Conservation (phyloP, 1,284 basidiomycete genomes). For the Leccinum subspadiceum region DNA sequence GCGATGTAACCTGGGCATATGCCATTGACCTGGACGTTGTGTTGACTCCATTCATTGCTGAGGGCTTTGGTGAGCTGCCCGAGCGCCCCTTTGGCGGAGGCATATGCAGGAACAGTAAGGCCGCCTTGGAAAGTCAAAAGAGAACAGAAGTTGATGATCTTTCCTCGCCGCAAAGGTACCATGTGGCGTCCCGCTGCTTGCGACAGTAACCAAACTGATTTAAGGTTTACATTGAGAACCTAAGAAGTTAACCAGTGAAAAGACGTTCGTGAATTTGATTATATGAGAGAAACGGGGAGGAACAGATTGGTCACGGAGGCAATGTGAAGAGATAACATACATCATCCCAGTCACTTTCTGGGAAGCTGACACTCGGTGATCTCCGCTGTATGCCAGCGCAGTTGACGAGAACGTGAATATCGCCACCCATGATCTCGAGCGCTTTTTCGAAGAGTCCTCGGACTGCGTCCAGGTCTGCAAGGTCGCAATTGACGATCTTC, state of each 20-base stretch:
- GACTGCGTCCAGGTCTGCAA: conserved; percentile 68
- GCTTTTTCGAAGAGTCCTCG: conserved; percentile 65
- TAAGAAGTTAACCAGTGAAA: conserved; percentile 31
- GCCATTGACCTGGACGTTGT: conserved; percentile 88
- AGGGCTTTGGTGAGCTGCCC: conserved; percentile 77
- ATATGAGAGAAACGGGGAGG: conserved; percentile 10
- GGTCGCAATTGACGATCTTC: conserved; percentile 72
- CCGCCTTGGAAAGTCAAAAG: conserved; percentile 80
- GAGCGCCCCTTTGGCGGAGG: conserved; percentile 85
- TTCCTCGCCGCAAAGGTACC: conserved; percentile 71
- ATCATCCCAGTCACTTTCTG: conserved; percentile 88
- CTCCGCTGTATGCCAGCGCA: conserved; percentile 93
- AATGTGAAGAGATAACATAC: conserved; percentile 44
- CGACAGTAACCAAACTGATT: conserved; percentile 73
- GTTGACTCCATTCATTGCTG: conserved; percentile 65
- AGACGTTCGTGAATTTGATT: conserved; percentile 14
- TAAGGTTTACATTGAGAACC: conserved; percentile 79
- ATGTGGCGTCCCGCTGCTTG: conserved; percentile 80
- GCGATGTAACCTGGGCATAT: conserved; percentile 91
- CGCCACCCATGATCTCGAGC: conserved; percentile 56
- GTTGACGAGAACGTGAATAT: conserved; percentile 88
- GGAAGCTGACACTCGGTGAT: conserved; percentile 78
- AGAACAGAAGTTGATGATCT: conserved; percentile 82
- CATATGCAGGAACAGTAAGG: conserved; percentile 86
- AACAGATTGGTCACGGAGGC: conserved; percentile 5